Conservation (phyloP, 805 yeast species). For the Nakazawaea sp. region DNA sequence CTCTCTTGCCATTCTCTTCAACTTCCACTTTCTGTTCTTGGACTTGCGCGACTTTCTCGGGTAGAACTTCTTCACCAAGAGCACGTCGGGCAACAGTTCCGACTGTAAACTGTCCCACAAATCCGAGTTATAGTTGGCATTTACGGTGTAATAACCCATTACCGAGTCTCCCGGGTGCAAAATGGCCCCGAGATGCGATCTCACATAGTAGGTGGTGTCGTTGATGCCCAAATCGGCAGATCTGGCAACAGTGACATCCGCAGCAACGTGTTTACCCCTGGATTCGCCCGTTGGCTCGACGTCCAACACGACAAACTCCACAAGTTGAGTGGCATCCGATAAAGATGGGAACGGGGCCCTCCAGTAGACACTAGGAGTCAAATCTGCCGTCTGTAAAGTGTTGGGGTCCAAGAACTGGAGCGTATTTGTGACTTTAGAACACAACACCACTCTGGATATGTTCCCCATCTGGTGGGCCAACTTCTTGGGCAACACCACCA, state of each 20-base stretch:
- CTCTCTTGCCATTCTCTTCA: slow-evolving; percentile 96
- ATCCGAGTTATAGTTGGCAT: slow-evolving; percentile 84
- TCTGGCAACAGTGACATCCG: slow-evolving; percentile 89
- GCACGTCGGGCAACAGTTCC: slow-evolving; percentile 73
- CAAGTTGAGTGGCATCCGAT: slow-evolving; percentile 66
- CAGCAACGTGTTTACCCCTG: slow-evolving; percentile 72
- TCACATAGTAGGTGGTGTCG: slow-evolving; percentile 73
- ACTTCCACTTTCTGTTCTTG: slow-evolving; percentile 81
- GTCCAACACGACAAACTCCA: slow-evolving; percentile 86
- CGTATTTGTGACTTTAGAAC: slow-evolving; percentile 77
- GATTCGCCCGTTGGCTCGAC: slow-evolving; percentile 86
- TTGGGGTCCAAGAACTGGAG: slow-evolving; percentile 83
- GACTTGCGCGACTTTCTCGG: slow-evolving; percentile 68
- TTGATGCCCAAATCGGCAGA: slow-evolving; percentile 82
- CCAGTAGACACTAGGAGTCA: slow-evolving; percentile 71
- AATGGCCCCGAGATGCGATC: slow-evolving; percentile 91
- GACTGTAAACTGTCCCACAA: slow-evolving; percentile 67
- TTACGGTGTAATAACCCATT: slow-evolving; percentile 81
- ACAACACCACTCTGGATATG: slow-evolving; percentile 73
- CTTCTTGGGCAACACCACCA: slow-evolving; percentile 85
- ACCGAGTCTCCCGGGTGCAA: slow-evolving; percentile 96
- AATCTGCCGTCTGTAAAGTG: slow-evolving; percentile 71
- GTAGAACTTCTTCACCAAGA: slow-evolving; percentile 84
- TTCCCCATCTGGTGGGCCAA: slow-evolving; percentile 80
- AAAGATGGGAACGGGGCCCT: slow-evolving; percentile 73